Base-by-base conservation (phyloP, 2,329 filamentous ascomycete species). In the Xylariales sp. region DNA sequence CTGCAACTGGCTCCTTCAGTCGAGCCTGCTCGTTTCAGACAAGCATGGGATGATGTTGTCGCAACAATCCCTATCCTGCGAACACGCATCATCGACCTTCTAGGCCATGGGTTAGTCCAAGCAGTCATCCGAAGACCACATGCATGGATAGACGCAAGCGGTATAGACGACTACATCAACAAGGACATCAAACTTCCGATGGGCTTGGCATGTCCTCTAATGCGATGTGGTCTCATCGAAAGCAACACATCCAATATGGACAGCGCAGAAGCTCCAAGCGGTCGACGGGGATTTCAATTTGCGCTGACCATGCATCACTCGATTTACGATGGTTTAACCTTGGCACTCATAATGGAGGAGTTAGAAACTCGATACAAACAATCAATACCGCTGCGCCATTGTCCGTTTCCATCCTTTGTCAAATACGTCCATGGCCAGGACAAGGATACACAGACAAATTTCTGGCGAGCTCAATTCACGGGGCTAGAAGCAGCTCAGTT, bases 241-340 rank as follows among this genome's bases (percentile, higher is more conserved):
- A n/a, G n/a, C n/a, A n/a, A n/a, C n/a, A n/a, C n/a, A n/a, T n/a
- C n/a, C n/a, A n/a, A n/a, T n/a, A n/a, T n/a, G n/a, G n/a, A n/a
- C n/a, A n/a, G n/a, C n/a, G n/a, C n/a, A n/a, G n/a, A n/a, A n/a
- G n/a, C n/a, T n/a, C n/a, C n/a, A n/a, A n/a, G n/a, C n/a, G n/a
- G n/a, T n/a, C n/a, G n/a, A n/a, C n/a, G n/a, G n/a, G n/a, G n/a
- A n/a, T n/a, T n/a, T n/a, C n/a, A n/a, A n/a, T 54, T 59, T 4
- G 47, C 58, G 1, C 58, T 54, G 48, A 58, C 55, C 2, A 47
- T 52, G 1, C 57, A 60, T 8, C 57, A 60, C 25, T 51, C 56
- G 7, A 42, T 58, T 3, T 58, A 57, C 15, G 56, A 59, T 37
- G 54, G 55, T 10, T 59, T 54, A 53, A 51, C 52, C 2, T 33